Evolutionary conservation across 352 stramenopile genomes (phyloP), one percentile per base, ranked within the genome.

Genomic region (Chrysophaeum taylorii): DNA sequence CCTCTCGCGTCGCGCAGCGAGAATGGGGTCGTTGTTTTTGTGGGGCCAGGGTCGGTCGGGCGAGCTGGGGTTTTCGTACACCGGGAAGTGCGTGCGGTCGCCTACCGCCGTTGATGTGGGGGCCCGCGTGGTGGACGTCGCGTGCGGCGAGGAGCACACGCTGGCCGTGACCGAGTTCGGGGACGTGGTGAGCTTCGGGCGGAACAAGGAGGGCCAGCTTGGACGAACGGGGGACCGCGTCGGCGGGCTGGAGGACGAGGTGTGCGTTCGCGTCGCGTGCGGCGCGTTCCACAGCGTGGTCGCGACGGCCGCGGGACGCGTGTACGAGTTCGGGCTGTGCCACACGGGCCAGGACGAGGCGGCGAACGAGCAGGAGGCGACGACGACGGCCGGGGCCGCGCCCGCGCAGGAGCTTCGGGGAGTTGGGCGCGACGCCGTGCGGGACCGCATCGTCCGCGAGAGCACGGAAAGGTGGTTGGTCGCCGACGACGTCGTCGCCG

Each of bases 161-260:
- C 33, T 64, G 57, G 18, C 70, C 69, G 21, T 45, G 57, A 48
- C 69, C 33, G 42, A 61, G 69, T 21, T 64, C 60, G 23, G 60
- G 57, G 39, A 73, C 42, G 41, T 73, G 57, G 1, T 70, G 25
- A 29, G 41, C 69, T 25, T 50, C 35, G 35, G 69, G n/a, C 54
- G 69, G 39, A 38, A 38, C 52, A n/a, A 27, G 9, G n/a, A 73
- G 50, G 50, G 50, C 50, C 50, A 62, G 27, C 50, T 62, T 31
- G 50, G 50, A 16, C 45, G 45, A 16, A 23, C 45, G 12, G 5
- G 5, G 7, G 45, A 25, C 50, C 4, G 35, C 27, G 50, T 37
- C 25, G 25, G 25, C 25, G 50, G n/a, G 15, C 27, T 62, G 4
- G 50, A 36, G 15, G 50, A 31, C 50, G 50, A 62, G 50, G 15